These are phyloP conservation scores for Dendrostoma leiphaemia DNA, from an alignment of 2,329 filamentous ascomycete genomes.

Conservation along the genomic window DNA sequence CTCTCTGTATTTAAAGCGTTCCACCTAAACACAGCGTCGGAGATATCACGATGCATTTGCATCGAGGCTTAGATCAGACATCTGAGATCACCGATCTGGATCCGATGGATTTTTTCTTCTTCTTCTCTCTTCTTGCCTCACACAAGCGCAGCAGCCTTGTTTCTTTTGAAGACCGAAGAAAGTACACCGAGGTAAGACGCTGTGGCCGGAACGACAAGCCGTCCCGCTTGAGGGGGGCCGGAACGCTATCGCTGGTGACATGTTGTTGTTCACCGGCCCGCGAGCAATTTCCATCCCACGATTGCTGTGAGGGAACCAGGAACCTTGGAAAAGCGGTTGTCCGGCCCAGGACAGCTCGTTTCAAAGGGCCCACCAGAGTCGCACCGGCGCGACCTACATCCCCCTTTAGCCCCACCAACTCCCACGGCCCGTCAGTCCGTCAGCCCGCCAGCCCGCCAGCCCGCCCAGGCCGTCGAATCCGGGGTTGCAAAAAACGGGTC, in stretches of 20 bases:
- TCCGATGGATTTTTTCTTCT: not conserved
- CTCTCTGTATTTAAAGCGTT: conserved; percentile 15
- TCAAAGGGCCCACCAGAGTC: conserved; percentile 9
- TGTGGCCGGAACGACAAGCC: not conserved
- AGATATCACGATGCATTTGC: not conserved
- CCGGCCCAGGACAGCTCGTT: conserved; percentile 10
- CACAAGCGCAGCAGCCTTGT: too few relatives aligned
- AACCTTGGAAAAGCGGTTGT: conserved; percentile 9
- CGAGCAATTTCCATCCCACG: too few relatives aligned
- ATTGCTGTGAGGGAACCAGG: not conserved
- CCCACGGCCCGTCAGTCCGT: conserved; percentile 16
- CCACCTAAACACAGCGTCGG: not conserved
- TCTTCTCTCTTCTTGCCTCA: not conserved
- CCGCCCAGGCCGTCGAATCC: conserved; percentile 10
- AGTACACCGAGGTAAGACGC: not conserved
- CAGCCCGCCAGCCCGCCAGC: conserved; percentile 12
- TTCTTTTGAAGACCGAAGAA: too few relatives aligned
- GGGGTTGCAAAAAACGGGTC: not conserved
- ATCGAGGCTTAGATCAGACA: conserved; percentile 1
- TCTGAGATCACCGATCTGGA: conserved; percentile 10
- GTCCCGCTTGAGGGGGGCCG: not conserved
- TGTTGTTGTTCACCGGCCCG: not conserved
- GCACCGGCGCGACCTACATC: not conserved
- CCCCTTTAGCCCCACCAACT: conserved; percentile 14
- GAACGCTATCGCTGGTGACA: not conserved